Percentiles rank a stretch among this genome's conserved stretches.
Conservation (phyloP, 73 alveolate genomes). For the Paraurostyla sp. region DNA sequence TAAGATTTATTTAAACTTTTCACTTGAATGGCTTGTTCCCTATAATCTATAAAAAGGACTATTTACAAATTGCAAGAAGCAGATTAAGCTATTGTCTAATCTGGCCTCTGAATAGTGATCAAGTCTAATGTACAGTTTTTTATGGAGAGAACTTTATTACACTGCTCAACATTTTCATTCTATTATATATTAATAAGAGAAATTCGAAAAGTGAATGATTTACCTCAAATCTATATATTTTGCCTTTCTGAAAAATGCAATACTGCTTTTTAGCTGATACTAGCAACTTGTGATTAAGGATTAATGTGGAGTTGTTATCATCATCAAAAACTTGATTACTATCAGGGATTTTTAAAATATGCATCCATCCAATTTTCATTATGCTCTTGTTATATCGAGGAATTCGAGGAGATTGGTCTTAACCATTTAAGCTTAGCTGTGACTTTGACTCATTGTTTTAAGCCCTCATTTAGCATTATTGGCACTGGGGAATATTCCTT, state of each 20-base stretch:
- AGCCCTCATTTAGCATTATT: not conserved
- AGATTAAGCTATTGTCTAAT: constrained; percentile 40
- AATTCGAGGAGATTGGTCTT: too few species aligned
- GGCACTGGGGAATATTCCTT: not conserved
- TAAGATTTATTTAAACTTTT: constrained; percentile 24
- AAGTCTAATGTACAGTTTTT: constrained; percentile 14
- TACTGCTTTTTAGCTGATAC: not conserved
- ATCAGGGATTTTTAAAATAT: constrained; percentile 23
- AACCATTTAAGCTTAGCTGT: not conserved
- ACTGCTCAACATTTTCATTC: not conserved
- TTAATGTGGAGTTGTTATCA: not conserved
- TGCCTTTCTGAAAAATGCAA: not conserved
- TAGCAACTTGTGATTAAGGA: not conserved
- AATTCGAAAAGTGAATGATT: not conserved
- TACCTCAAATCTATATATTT: constrained; percentile 38
- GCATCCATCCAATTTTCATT: constrained; percentile 23
- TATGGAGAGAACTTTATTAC: not conserved
- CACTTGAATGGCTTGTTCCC: constrained; percentile 36
- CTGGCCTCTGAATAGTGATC: constrained; percentile 40
- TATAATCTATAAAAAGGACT: not conserved
- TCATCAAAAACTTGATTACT: constrained; percentile 32
- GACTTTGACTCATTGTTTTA: not conserved
- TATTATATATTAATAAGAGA: not conserved
- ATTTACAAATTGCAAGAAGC: constrained; percentile 10
- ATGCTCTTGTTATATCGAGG: not conserved